Base-by-base conservation (phyloP, 164 flowering plant species). In the Nymphaea thermarum region DNA sequence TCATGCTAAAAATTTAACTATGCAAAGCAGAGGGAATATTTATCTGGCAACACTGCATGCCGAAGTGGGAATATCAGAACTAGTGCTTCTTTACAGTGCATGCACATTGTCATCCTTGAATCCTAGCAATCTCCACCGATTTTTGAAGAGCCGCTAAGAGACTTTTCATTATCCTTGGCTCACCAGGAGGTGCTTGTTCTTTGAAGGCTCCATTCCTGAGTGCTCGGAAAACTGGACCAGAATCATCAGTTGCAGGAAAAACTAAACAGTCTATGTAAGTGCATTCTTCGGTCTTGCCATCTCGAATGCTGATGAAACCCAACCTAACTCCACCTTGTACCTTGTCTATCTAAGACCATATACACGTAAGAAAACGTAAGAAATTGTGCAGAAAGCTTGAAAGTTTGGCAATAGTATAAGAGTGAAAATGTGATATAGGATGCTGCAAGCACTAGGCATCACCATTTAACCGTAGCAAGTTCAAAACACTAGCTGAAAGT, bases 91-190 rank as follows among this genome's bases (percentile, higher is more conserved):
- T 25, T 25, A 25, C 36, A 25, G 36, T 25, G 36, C 36, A 25
- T 25, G 0, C 36, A 25, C 36, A 25, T 25, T 25, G 36, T 47
- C 55, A 47, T 47, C 55, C 55, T 47, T 47, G 55, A 47, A 62
- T 63, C 53, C 43, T 67, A n/a, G 74, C 70, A 18, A 72, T 62
- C 57, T 72, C 70, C 10, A 67, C 67, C 6, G 70, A 72, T 67
- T 63, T 72, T 41, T 67, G 47, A 44, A 72, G 65, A 5, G 74
- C 74, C 16, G 60, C 62, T 41, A 72, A 66, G 36, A 72, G 74
- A 55, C 74, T 72, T 67, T 70, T 72, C 74, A 67, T 72, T 62
- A 72, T 72, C 59, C 74, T 72, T 63, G 70, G 70, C 63, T 72
- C 74, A 4, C 70, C 74, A 3, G 74, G 70, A 43, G 74, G 74